These are phyloP conservation scores for Scleroderma bovista DNA, from an alignment of 768 basidiomycete genomes.

Conservation along the genomic window DNA sequence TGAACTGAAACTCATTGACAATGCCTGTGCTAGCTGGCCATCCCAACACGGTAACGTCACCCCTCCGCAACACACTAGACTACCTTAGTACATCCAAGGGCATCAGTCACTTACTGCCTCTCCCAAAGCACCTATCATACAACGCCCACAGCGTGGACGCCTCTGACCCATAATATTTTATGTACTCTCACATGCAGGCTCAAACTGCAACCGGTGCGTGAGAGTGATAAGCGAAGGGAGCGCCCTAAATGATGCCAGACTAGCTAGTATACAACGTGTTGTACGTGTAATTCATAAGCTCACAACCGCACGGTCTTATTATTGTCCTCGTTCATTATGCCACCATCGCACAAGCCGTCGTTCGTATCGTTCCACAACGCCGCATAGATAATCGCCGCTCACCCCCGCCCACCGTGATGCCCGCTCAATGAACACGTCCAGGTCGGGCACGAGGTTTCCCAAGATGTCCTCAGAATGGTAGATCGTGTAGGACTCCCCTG, in stretches of 20 bases:
- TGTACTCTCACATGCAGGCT: not conserved
- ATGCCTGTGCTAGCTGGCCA: not conserved
- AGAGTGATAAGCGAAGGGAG: not conserved
- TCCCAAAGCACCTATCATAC: not conserved
- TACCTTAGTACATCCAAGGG: too few relatives aligned
- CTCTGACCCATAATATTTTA: not conserved
- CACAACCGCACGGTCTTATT: constrained; percentile 4
- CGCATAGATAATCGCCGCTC: constrained; percentile 42
- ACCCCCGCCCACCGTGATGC: constrained; percentile 56
- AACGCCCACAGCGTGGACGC: not conserved
- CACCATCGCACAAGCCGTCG: constrained; percentile 52
- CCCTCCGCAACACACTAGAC: not conserved
- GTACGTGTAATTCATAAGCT: too few relatives aligned
- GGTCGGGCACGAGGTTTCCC: constrained; percentile 51
- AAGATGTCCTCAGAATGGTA: constrained; percentile 64
- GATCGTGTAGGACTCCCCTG: constrained; percentile 59
- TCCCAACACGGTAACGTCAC: not conserved
- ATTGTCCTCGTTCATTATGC: constrained; percentile 27
- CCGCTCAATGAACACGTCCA: constrained; percentile 43
- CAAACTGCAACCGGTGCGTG: not conserved
- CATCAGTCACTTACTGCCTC: not conserved
- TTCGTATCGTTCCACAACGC: constrained; percentile 63
- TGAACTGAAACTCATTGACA: constrained; percentile 4
- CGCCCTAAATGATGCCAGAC: not conserved
- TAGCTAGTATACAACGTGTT: too few relatives aligned